A percentile compares a stretch with the other conserved stretches of the same genome.
These are phyloP conservation scores for Barnettozyma botsteinii DNA, from an alignment of 805 yeast species.

Conservation along the genomic window DNA sequence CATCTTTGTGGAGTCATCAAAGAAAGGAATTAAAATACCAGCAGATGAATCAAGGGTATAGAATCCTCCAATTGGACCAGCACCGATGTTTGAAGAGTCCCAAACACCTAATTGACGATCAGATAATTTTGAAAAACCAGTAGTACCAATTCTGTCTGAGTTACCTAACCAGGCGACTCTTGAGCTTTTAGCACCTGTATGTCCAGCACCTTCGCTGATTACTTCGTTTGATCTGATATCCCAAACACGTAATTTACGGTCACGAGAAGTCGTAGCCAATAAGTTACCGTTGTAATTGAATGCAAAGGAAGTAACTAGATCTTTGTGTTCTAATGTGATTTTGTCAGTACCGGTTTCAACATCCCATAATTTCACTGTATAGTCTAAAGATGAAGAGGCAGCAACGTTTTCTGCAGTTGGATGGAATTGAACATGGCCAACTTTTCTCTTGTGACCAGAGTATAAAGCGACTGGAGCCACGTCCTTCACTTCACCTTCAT, in stretches of 20 bases:
- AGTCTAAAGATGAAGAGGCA: slow-evolving; percentile 88
- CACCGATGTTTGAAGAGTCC: slow-evolving; percentile 68
- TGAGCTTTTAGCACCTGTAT: slow-evolving; percentile 86
- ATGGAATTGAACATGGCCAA: slow-evolving; percentile 85
- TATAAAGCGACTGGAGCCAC: slow-evolving; percentile 64
- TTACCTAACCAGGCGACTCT: slow-evolving; percentile 90
- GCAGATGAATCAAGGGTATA: slow-evolving; percentile 82
- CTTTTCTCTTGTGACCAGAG: slow-evolving; percentile 87
- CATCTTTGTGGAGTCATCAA: slow-evolving; percentile 72
- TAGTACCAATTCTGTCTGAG: slow-evolving; percentile 77
- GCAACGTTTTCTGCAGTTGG: slow-evolving; percentile 84
- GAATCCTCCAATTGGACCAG: slow-evolving; percentile 89
- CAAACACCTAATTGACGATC: slow-evolving; percentile 95
- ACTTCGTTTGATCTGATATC: slow-evolving; percentile 72
- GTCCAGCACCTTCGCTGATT: slow-evolving; percentile 82
- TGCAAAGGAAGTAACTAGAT: slow-evolving; percentile 86
- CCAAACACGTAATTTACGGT: slow-evolving; percentile 88
- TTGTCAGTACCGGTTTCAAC: slow-evolving; percentile 65
- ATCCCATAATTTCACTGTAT: slow-evolving; percentile 89
- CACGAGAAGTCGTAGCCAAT: slow-evolving; percentile 86
- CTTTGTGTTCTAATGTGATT: slow-evolving; percentile 77
- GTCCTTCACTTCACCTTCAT: slow-evolving; percentile 57
- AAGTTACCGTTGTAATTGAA: slow-evolving; percentile 87
- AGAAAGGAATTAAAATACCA: slow-evolving; percentile 90
- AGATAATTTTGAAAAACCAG: slow-evolving; percentile 88